Percentiles rank a stretch among this genome's conserved stretches.
These are phyloP conservation scores for Mallotus repandus DNA, from an alignment of 441 rosid species.

Conservation along the genomic window DNA sequence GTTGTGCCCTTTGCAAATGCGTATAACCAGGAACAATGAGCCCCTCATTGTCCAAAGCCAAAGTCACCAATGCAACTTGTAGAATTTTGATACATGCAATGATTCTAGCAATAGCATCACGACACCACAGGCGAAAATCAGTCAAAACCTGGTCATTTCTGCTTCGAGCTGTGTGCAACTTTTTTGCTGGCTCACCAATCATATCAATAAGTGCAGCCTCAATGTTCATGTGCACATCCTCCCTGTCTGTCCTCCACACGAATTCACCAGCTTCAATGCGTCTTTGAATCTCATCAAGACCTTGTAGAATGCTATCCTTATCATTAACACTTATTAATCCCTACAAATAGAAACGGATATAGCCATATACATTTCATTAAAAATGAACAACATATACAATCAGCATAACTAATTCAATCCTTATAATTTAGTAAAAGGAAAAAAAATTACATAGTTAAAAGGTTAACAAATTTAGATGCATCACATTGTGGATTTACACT, in stretches of 20 bases:
- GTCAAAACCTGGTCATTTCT: conserved; percentile 90
- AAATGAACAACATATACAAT: background rate
- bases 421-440: background rate
- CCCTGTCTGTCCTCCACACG: conserved; percentile 89
- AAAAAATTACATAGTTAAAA: no score
- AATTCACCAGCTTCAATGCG: conserved; percentile 62
- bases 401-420: background rate
- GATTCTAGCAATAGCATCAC: conserved; percentile 79
- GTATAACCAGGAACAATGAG: conserved; percentile 90
- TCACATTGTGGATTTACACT: background rate
- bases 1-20: conserved; percentile 93
- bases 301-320: conserved; percentile 60
- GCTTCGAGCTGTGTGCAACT: conserved; percentile 91
- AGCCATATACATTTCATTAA: conserved; percentile 6
- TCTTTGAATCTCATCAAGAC: conserved; percentile 71
- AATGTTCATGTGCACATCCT: conserved; percentile 97
- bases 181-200: conserved; percentile 95
- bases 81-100: conserved; percentile 42
- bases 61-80: conserved; percentile 58
- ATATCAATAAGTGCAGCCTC: conserved; percentile 90
- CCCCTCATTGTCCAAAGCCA: conserved; percentile 66
- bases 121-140: conserved; percentile 90
- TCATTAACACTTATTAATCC: conserved; percentile 65
- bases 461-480: background rate
- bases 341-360: conserved; percentile 29